Evolutionary conservation across 805 yeast species (phyloP), one percentile per base, ranked within the genome.

Genomic region (Pichia phayaonensis): DNA sequence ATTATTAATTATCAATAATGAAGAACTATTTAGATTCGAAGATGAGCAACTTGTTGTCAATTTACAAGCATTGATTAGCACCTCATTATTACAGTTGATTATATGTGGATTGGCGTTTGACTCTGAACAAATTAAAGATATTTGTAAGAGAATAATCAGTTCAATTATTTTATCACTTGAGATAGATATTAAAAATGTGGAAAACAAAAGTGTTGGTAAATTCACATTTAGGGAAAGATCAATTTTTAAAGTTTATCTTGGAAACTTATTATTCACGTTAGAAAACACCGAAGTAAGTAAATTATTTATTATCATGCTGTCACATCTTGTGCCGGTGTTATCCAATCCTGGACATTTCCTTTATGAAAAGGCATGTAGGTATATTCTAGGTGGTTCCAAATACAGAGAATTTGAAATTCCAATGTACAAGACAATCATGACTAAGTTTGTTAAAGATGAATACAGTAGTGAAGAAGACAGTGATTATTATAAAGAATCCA

Each of bases 331-430:
- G 4, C 76, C 79, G 3, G 70, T 87, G 2, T 62, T 87, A 51
- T 63, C 73, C 7, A 80, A 83, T 54, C 96, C 97, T 0, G 79
- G 82, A 0, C 92, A 87, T 54, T 75, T 74, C 57, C 63, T 92
- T 21, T 86, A 84, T 64, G 96, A 90, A 55, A 79, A 80, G 56
- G 79, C 80, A 0, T 79, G 74, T 58, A 76, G 83, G 52, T 88
- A 81, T 75, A 72, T 90, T 12, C 68, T 88, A 38, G 68, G 78
- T 5, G 77, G 79, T 39, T 83, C 87, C 3, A 63, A 61, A 16
- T 60, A 76, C 44, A 67, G 67, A 53, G 47, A 60, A 7, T 61
- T 57, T 47, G 80, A 74, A 24, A 59, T 79, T 42, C 84, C 84
- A 4, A 58, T 79, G 42, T 74, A 66, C 60, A 68, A 65, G 36